Percentiles rank a stretch among this genome's conserved stretches.
Evolutionary conservation across 768 basidiomycete genomes (phyloP).

Genomic region (Mycena kentingensis): DNA sequence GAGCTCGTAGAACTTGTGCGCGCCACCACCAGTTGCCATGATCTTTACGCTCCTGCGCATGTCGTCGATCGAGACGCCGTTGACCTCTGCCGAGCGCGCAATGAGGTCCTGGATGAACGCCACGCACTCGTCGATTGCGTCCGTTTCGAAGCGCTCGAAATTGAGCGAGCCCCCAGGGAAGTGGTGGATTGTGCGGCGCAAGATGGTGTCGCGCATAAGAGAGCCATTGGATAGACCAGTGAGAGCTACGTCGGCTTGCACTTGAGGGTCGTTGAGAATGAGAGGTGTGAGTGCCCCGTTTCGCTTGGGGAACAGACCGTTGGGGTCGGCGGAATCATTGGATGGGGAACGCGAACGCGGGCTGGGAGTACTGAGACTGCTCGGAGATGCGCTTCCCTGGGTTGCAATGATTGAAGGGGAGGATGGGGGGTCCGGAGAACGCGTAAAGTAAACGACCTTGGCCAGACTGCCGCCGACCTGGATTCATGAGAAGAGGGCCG

Average conservation of each 20-base stretch:
- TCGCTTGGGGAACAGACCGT: conserved; percentile 40
- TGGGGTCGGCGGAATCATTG: conserved; percentile 30
- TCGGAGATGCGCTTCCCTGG: conserved; percentile 49
- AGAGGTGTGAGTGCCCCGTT: conserved; percentile 85
- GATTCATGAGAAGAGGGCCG: conserved; percentile 11
- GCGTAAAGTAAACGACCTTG: conserved; percentile 98
- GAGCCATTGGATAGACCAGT: conserved; percentile 40
- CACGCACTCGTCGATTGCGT: conserved; percentile 81
- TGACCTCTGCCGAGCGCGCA: conserved; percentile 78
- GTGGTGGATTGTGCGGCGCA: conserved; percentile 74
- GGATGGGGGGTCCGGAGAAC: conserved; percentile 82
- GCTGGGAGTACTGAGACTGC: conserved; percentile 41
- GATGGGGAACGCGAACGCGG: conserved; percentile 48
- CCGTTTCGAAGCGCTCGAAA: conserved; percentile 96
- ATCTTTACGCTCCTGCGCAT: conserved; percentile 95
- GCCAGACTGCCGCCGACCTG: conserved; percentile 97
- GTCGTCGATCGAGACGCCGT: conserved; percentile 83
- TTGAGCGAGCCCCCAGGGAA: conserved; percentile 97
- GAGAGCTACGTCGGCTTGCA: conserved; percentile 34
- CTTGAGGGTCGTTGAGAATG: conserved; percentile 57
- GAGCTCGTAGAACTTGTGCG: conserved; percentile 89
- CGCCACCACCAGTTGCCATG: conserved; percentile 97
- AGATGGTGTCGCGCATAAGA: conserved; percentile 61
- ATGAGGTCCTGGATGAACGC: conserved; percentile 87
- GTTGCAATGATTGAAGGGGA: conserved; percentile 72